phyloP scores from a whole-genome alignment of 2,329 filamentous ascomycete genomes.

The Magnaporthiopsis rhizophila region DNA sequence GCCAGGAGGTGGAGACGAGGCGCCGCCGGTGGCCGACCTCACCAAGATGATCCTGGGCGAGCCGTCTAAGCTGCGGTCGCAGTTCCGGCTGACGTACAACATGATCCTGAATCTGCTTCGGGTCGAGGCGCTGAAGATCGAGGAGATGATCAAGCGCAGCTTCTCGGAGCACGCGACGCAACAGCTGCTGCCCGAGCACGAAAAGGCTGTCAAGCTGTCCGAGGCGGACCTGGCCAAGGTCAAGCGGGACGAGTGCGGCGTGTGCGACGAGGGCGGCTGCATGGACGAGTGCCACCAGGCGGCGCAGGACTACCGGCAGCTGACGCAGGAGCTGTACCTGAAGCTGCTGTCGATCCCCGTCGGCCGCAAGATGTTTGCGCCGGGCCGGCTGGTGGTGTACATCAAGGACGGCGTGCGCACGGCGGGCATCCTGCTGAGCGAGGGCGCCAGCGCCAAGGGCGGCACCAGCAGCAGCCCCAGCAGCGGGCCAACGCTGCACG shows the following conservation, averaged over 20 bases:
- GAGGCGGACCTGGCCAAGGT: conserved; percentile 88
- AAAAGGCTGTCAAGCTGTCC: conserved; percentile 86
- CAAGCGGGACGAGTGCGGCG: conserved; percentile 73
- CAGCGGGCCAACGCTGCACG: conserved; percentile 60
- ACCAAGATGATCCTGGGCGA: conserved; percentile 94
- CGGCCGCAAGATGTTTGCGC: conserved; percentile 69
- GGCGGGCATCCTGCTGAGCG: conserved; percentile 57
- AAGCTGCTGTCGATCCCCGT: conserved; percentile 72
- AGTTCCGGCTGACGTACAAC: conserved; percentile 97
- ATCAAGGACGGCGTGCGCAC: conserved; percentile 77
- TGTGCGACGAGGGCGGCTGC: conserved; percentile 60
- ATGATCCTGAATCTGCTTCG: conserved; percentile 96
- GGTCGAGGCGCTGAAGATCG: conserved; percentile 94
- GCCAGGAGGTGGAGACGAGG: conserved; percentile 71
- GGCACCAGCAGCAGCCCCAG: conserved; percentile 13
- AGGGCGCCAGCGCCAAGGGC: conserved; percentile 16
- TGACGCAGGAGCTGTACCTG: conserved; percentile 76
- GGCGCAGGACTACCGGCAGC: conserved; percentile 67
- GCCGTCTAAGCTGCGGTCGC: conserved; percentile 88
- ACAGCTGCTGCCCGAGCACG: conserved; percentile 85
- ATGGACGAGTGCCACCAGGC: conserved; percentile 76
- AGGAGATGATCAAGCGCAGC: conserved; percentile 99
- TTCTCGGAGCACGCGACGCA: conserved; percentile 98
- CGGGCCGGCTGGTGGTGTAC: conserved; percentile 74
- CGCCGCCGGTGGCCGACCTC: conserved; percentile 74